Evolutionary conservation across 23 red algal species (phyloP).

Genomic region (Gracilaria domingensis): DNA sequence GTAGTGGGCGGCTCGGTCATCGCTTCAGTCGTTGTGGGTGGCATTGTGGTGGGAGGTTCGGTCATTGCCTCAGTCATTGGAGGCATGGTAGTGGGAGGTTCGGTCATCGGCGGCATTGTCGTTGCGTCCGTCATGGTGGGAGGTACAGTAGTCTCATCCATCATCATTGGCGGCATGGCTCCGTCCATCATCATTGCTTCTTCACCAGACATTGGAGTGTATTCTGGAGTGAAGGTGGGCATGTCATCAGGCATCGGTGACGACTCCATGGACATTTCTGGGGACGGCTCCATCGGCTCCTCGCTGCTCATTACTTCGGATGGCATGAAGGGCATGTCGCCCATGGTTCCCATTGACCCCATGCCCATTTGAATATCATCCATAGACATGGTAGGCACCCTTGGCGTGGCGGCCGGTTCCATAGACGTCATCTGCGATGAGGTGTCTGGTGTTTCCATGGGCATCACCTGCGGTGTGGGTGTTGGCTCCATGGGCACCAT

Average conservation of each 20-base stretch:
- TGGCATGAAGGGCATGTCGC: neutral
- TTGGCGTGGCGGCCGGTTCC: neutral
- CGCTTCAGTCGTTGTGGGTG: neutral
- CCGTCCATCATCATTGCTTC: neutral
- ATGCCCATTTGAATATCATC: neutral
- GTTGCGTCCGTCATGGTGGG: neutral
- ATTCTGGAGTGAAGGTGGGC: neutral
- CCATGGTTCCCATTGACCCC: neutral
- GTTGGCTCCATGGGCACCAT: constrained; percentile 5
- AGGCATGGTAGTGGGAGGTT: neutral
- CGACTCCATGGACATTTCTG: neutral
- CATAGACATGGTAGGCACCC: neutral
- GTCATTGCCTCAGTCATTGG: neutral
- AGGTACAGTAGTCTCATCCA: neutral
- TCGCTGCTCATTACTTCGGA: neutral
- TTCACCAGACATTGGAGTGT: neutral
- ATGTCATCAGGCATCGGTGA: neutral
- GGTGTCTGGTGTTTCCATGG: neutral
- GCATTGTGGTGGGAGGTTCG: neutral
- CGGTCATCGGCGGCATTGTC: constrained; percentile 7
- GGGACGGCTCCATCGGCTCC: neutral
- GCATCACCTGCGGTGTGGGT: neutral
- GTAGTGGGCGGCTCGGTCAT: neutral
- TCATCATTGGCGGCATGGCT: constrained; percentile 15
- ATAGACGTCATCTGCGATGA: neutral